Evolutionary conservation across 2,329 filamentous ascomycete genomes (phyloP).

Genomic region (Neonectria ditissima): DNA sequence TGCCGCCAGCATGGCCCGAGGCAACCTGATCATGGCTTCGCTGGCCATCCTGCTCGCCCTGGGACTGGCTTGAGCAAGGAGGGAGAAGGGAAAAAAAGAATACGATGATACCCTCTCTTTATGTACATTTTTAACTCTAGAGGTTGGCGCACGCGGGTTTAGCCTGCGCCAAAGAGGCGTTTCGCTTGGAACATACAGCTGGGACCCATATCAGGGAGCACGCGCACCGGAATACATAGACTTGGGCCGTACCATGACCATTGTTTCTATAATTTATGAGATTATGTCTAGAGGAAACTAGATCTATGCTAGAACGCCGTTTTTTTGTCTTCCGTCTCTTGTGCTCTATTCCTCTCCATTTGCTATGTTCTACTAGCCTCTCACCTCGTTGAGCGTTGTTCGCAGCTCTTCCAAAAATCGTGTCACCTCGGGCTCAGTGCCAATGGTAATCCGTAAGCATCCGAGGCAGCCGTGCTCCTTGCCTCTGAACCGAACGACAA

Average conservation of each 20-base stretch:
- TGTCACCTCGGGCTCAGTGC: constrained; percentile 87
- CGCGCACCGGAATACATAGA: constrained; percentile 32
- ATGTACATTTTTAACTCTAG: constrained; percentile 31
- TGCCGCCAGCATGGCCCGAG: constrained; percentile 32
- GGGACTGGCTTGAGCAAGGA: constrained; percentile 27
- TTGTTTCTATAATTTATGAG: constrained; percentile 43
- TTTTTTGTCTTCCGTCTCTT: constrained; percentile 19
- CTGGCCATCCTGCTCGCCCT: constrained; percentile 37
- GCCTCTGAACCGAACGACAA: constrained; percentile 93
- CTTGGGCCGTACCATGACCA: constrained; percentile 30
- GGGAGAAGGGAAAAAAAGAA: not conserved
- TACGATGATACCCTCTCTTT: constrained; percentile 17
- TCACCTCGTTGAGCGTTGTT: constrained; percentile 60
- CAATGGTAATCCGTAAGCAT: constrained; percentile 91
- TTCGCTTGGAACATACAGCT: constrained; percentile 21
- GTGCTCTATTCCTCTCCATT: constrained; percentile 7
- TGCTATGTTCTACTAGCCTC: constrained; percentile 36
- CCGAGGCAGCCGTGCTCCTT: constrained; percentile 92
- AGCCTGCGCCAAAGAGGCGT: constrained; percentile 35
- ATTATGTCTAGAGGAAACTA: constrained; percentile 41
- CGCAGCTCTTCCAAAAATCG: constrained; percentile 79
- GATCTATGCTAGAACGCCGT: constrained; percentile 40
- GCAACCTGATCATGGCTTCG: constrained; percentile 35
- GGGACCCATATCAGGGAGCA: constrained; percentile 14
- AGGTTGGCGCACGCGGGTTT: constrained; percentile 31